Evolutionary conservation across 1,139 yeast genomes (phyloP).

Genomic region (Kodamaea fungicola): DNA sequence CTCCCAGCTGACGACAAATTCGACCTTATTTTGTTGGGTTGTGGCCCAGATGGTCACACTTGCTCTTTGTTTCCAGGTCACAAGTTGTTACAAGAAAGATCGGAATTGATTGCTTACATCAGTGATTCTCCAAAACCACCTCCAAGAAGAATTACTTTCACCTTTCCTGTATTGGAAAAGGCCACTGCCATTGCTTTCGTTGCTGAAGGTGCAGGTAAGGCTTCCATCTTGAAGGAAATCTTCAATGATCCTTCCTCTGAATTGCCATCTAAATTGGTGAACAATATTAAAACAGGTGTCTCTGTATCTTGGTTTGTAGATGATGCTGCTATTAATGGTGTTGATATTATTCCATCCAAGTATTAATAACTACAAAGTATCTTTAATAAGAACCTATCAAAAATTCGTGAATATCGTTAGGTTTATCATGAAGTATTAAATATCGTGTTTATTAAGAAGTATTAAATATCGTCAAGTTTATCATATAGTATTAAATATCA

Average conservation of each 20-base stretch:
- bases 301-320: slow-evolving; percentile 81
- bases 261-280: slow-evolving; percentile 77
- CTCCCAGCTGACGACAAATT: slow-evolving; percentile 41
- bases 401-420: too few species aligned
- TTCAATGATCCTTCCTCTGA: slow-evolving; percentile 49
- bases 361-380: too few species aligned
- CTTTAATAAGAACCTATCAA: too few species aligned
- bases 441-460: too few species aligned
- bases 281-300: slow-evolving; percentile 39
- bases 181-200: slow-evolving; percentile 70
- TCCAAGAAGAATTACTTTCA: slow-evolving; percentile 69
- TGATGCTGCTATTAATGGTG: slow-evolving; percentile 67
- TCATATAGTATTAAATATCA: too few species aligned
- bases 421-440: too few species aligned
- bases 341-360: slow-evolving; percentile 47
- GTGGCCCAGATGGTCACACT: slow-evolving; percentile 82
- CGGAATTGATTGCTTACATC: slow-evolving; percentile 39
- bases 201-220: slow-evolving; percentile 86
- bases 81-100: slow-evolving; percentile 40
- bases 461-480: too few species aligned
- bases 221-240: slow-evolving; percentile 66
- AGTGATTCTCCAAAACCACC: slow-evolving; percentile 76
- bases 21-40: slow-evolving; percentile 64
- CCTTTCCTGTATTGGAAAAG: slow-evolving; percentile 57
- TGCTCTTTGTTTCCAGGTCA: slow-evolving; percentile 71